phyloP scores from a whole-genome alignment of 176 grass and related monocot genomes.

The Puya raimondii region DNA sequence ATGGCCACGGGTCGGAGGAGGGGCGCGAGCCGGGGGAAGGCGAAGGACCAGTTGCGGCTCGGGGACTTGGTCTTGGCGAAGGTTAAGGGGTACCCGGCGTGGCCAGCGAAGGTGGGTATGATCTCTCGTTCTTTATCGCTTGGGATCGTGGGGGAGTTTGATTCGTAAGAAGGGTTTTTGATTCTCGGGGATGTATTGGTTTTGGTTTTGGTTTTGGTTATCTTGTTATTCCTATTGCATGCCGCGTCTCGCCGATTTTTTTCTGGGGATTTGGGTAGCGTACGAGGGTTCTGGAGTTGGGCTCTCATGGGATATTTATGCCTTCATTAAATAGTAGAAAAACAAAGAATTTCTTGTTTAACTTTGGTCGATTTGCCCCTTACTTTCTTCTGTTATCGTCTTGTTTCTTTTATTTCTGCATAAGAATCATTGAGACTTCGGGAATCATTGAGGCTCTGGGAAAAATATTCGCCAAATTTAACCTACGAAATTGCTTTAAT shows the following conservation, averaged over 20 bases:
- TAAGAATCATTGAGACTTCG: neutral
- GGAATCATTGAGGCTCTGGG: neutral
- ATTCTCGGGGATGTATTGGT: neutral
- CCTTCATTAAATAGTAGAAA: too few species aligned
- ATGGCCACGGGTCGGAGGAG: constrained; percentile 64
- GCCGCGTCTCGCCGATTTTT: neutral
- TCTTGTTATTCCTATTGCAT: neutral
- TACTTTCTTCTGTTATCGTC: constrained; percentile 6
- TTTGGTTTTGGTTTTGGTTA: neutral
- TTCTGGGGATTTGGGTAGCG: neutral
- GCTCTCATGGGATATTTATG: neutral
- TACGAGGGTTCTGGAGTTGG: neutral
- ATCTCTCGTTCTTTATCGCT: neutral
- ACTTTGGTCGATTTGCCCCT: neutral
- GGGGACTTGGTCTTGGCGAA: constrained; percentile 92
- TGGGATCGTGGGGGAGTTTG: neutral
- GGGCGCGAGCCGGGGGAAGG: constrained; percentile 53
- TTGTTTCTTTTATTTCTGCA: constrained; percentile 8
- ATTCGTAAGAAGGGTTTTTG: neutral
- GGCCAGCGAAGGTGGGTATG: constrained; percentile 76
- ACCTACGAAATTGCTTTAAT: too few species aligned
- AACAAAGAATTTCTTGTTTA: neutral
- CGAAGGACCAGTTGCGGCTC: constrained; percentile 49
- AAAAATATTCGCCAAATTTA: neutral
- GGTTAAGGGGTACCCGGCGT: constrained; percentile 91